Conservation (phyloP, 108 stramenopile genomes). For the Aurantiochytrium sp. region DNA sequence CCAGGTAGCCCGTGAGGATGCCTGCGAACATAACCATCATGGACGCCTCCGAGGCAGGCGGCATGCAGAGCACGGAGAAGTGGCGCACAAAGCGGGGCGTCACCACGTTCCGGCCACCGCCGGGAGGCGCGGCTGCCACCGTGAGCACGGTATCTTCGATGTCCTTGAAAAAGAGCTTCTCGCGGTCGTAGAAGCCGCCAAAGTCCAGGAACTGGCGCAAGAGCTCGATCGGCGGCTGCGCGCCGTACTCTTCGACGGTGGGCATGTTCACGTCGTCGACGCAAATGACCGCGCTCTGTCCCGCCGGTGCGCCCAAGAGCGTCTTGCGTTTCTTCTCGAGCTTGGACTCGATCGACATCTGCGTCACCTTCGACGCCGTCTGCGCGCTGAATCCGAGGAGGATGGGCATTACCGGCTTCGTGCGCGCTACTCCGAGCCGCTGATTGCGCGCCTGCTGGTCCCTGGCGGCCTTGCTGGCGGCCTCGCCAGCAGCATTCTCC, state of each 20-base stretch:
- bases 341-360: constrained; percentile 57
- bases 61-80: constrained; percentile 45
- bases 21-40: constrained; percentile 52
- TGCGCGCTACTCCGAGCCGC: background rate
- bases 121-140: constrained; percentile 58
- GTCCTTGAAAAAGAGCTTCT: constrained; percentile 46
- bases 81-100: constrained; percentile 58
- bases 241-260: constrained; percentile 54
- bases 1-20: constrained; percentile 45
- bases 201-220: constrained; percentile 58
- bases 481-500: background rate
- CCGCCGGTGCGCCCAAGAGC: constrained; percentile 53
- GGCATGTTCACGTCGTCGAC: constrained; percentile 67
- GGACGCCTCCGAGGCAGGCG: background rate
- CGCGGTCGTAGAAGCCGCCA: constrained; percentile 59
- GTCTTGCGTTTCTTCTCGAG: constrained; percentile 60
- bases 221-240: constrained; percentile 62
- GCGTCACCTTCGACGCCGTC: constrained; percentile 57
- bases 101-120: constrained; percentile 57
- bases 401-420: constrained; percentile 45
- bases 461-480: background rate
- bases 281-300: constrained; percentile 53
- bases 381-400: constrained; percentile 55
- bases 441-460: background rate
- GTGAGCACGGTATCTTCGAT: constrained; percentile 50